These are phyloP conservation scores for Crithidia thermophila DNA, from an alignment of 208 protist species.

Conservation along the genomic window DNA sequence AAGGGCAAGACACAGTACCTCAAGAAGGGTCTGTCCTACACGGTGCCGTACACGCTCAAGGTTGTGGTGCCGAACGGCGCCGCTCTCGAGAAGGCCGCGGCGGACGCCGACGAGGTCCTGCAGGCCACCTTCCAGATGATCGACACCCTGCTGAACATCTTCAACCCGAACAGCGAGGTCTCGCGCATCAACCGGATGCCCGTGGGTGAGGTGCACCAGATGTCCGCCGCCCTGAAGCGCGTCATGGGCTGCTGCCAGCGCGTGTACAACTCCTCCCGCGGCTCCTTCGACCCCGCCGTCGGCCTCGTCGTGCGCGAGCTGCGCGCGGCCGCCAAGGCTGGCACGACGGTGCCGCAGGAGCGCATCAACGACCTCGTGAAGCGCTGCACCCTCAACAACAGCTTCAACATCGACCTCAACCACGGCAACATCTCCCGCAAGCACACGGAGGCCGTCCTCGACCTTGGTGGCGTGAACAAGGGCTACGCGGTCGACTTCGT, in stretches of 20 bases:
- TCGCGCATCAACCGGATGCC: constrained; percentile 51
- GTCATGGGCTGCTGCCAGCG: constrained; percentile 53
- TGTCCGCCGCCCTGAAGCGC: constrained; percentile 55
- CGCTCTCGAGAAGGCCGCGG: constrained; percentile 22
- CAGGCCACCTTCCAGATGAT: constrained; percentile 56
- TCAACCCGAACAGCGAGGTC: constrained; percentile 70
- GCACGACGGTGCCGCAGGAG: constrained; percentile 33
- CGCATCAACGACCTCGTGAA: constrained; percentile 28
- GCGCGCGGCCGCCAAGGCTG: constrained; percentile 29
- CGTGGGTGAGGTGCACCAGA: constrained; percentile 50
- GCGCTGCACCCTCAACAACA: constrained; percentile 46
- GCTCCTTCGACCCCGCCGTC: constrained; percentile 55
- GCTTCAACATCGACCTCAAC: constrained; percentile 53
- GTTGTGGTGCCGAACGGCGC: constrained; percentile 42
- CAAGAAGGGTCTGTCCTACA: constrained; percentile 57
- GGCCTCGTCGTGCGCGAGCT: constrained; percentile 37
- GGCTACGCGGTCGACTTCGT: constrained; percentile 66
- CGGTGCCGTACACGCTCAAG: constrained; percentile 74
- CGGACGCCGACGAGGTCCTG: constrained; percentile 35
- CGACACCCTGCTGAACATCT: constrained; percentile 63
- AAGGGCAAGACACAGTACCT: constrained; percentile 35
- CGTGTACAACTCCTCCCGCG: constrained; percentile 55
- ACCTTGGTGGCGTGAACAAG: constrained; percentile 67
- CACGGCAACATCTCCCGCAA: constrained; percentile 46
- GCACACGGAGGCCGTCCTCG: constrained; percentile 51